phyloP scores from a whole-genome alignment of 2,329 filamentous ascomycete species.

The Ceratocystis lukuohia region DNA sequence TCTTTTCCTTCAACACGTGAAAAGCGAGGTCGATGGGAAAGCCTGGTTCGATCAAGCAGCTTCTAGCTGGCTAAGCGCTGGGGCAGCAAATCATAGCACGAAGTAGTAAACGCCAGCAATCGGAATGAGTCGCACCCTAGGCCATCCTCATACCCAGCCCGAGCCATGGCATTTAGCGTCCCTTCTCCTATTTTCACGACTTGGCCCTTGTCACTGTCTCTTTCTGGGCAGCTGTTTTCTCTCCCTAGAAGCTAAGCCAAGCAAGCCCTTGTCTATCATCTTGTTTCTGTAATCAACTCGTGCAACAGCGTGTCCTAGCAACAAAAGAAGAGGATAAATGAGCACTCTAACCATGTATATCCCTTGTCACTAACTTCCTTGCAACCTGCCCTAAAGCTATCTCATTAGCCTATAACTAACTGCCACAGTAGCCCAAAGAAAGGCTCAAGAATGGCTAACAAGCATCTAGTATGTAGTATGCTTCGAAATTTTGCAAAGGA shows the following conservation, averaged over 20 bases:
- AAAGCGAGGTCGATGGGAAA: neutral
- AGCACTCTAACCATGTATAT: neutral
- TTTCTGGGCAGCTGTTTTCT: neutral
- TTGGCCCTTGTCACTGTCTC: too few relatives aligned
- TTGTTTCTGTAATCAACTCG: neutral
- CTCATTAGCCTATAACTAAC: too few relatives aligned
- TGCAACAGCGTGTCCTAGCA: constrained; percentile 6
- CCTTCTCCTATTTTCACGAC: too few relatives aligned
- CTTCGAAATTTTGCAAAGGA: neutral
- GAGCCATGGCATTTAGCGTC: too few relatives aligned
- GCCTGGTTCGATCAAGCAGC: neutral
- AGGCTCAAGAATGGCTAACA: too few relatives aligned
- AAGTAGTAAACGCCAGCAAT: too few relatives aligned
- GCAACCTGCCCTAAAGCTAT: neutral
- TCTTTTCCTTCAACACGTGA: neutral
- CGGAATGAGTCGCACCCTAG: too few relatives aligned
- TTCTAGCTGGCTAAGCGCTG: neutral
- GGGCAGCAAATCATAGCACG: neutral
- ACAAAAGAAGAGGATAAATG: neutral
- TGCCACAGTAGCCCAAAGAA: too few relatives aligned
- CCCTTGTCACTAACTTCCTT: neutral
- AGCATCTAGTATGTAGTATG: too few relatives aligned
- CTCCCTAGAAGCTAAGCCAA: neutral
- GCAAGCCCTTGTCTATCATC: neutral
- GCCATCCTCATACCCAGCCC: too few relatives aligned